Evolutionary conservation across 305 asterid genomes (phyloP), one percentile per base, ranked within the genome.

Genomic region (Striga hermonthica): DNA sequence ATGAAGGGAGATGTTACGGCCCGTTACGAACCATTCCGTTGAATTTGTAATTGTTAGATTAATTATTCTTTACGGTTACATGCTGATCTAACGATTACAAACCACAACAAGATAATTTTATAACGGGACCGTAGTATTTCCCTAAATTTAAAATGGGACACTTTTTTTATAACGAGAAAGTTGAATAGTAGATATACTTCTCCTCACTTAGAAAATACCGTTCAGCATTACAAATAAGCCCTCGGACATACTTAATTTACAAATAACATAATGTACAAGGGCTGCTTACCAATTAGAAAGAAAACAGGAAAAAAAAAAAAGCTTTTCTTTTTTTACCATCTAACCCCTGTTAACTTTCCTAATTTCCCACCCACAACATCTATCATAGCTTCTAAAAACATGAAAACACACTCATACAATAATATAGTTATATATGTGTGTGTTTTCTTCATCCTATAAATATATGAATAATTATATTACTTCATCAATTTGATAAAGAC

Each of bases 211-310:
- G 31, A 22, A 22, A 22, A 22, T 22, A 22, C 1, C 31, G 31
- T 22, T 22, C 31, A 22, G 31, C 72, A 67, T 73, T 71, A 74
- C 80, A 73, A 35, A 64, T 40, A 8, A 63, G 45, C 63, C 76
- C 79, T 75, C 60, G 81, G 60, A 78, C 85, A 76, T 13, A 66
- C 74, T 66, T 78, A 69, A 64, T 69, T 57, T 75, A 79, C 82
- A 79, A 70, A 57, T 36, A 47, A 70, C 60, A 78, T 39, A 64
- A 66, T 74, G 81, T 65, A 73, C 82, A 69, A 78, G 82, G 80
- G 65, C 71, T 34, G 65, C 13, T 62, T 65, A 68, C 68, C 65
- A 70, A 22, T 22, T 22, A 62, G 64, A 49, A 50, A 50, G 67
- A 72, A 56, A 72, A 54, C 57, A 34, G 40, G 38, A 11, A 22